Base-by-base conservation (phyloP, 78 protist genomes). In the Chrysochromulina parva region DNA sequence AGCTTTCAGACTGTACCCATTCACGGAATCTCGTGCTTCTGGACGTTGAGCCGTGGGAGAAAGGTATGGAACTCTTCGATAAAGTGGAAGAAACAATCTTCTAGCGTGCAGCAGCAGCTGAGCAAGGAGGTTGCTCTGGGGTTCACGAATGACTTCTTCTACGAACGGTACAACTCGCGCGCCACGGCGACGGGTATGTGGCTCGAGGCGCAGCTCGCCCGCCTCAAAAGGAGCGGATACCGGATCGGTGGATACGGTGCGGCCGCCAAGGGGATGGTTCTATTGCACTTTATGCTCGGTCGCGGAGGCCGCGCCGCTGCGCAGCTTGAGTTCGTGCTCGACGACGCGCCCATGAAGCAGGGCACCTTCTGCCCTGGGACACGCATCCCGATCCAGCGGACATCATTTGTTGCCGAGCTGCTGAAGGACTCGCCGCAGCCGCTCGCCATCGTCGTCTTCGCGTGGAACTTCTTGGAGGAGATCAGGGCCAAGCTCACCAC, bases 291-390 rank as follows among this genome's bases (percentile, higher is more conserved):
- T 1, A 38, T 38, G 38, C 38, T 38, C 38, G 38, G 38, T 38
- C 38, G 38, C 38, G 38, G 38, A 38, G 38, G 38, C 38, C 38
- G 38, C 38, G 38, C 38, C 38, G 38, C 38, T 38, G 38, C 38
- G 38, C 38, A 38, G 38, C 38, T 38, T 38, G 38, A 38, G 38
- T 38, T 38, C 0, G 47, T 71, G 78, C 78, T 71, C n/a, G 78
- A 71, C 78, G 78, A 71, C 78, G 78, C 78, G n/a, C 78, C 78
- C 14, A 71, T 71, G 78, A 71, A 71, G 78, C 78, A 71, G 47
- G 47, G 47, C 47, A 71, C 47, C n/a, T 71, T 14, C 47, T 71
- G 78, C 47, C 78, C 78, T 14, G 78, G 78, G 14, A 71, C 78
- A 0, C 6, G n/a, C 78, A 71, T 71, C 0, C 78, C 78, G 14